Conservation (phyloP, 768 basidiomycete species). For the Trametes punicea region DNA sequence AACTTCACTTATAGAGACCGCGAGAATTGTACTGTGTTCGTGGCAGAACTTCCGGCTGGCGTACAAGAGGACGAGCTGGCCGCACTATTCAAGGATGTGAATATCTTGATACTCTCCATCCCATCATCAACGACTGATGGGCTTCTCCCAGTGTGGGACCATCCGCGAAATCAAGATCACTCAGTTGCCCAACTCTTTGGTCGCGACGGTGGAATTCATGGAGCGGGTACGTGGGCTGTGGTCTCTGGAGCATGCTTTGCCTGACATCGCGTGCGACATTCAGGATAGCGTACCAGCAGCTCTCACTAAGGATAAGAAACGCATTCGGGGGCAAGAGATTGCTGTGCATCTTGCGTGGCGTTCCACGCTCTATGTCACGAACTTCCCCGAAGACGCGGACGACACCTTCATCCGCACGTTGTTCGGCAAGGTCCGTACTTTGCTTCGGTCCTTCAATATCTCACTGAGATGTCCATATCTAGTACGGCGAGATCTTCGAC, state of each 20-base stretch:
- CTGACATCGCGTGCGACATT: not conserved
- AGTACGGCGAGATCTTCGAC: conserved; percentile 93
- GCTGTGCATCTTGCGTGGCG: conserved; percentile 89
- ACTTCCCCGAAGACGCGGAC: conserved; percentile 85
- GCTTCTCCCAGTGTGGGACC: conserved; percentile 67
- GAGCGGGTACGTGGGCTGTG: conserved; percentile 49
- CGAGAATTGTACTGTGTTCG: conserved; percentile 90
- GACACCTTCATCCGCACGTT: conserved; percentile 71
- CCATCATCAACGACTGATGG: conserved; percentile 14
- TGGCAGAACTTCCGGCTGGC: conserved; percentile 60
- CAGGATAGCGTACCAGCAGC: conserved; percentile 83
- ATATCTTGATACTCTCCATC: conserved; percentile 24
- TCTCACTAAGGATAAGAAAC: conserved; percentile 93
- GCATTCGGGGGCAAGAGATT: conserved; percentile 70
- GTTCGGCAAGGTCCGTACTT: conserved; percentile 64
- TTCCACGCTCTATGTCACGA: conserved; percentile 93
- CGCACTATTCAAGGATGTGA: conserved; percentile 81
- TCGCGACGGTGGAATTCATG: conserved; percentile 89
- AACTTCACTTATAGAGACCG: conserved; percentile 82
- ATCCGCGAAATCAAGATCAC: conserved; percentile 85
- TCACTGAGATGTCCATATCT: not conserved
- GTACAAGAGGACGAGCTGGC: conserved; percentile 65
- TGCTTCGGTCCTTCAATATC: not conserved
- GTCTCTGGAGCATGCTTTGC: not conserved
- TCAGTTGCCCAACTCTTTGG: conserved; percentile 49